Evolutionary conservation across 352 stramenopile genomes (phyloP), one percentile per base, ranked within the genome.

Genomic region (Phytophthora pluvialis): DNA sequence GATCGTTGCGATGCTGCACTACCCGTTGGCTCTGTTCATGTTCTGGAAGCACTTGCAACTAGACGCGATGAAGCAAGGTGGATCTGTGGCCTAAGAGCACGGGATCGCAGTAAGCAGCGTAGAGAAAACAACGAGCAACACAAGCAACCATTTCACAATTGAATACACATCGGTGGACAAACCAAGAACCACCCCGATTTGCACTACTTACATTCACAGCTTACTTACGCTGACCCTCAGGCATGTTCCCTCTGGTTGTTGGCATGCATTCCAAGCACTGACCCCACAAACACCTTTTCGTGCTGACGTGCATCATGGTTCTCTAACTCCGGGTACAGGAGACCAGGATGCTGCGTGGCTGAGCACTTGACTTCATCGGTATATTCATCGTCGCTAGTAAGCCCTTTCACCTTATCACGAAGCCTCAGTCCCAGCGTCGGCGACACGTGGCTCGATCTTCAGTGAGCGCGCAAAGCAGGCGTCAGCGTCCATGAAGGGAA

Each of bases 381-480:
- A 65, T 43, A n/a, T 25, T 64, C 10, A 33, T 58, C 13, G 31
- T 7, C 31, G 31, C 43, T 21, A 46, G 35, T 12, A 36, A 33
- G 21, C 21, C 25, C n/a, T 12, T n/a, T 46, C 26, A 38, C 13
- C 8, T 31, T 26, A 52, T 65, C 54, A 71, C 4, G 33, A 57
- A 36, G 59, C 13, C 16, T 70, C 55, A 3, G 65, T 21, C 3
- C 28, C 61, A 54, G 75, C 65, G 18, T 85, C 78, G 28, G 80
- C 78, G 26, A 95, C 83, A 25, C 88, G 83, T 25, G 88, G 88
- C 40, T 96, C 88, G 11, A 96, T 79, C 60, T 93, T 88, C 8
- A 96, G 56, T 26, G 88, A 96, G 2, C 88, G 84, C 28, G 65
- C 69, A 53, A 95, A 96, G 62, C 86, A 93, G n/a, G 83, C 67